A percentile compares a stretch with the other conserved stretches of the same genome.
phyloP scores from a whole-genome alignment of 805 yeast species.

The Grigorovia humatica region DNA sequence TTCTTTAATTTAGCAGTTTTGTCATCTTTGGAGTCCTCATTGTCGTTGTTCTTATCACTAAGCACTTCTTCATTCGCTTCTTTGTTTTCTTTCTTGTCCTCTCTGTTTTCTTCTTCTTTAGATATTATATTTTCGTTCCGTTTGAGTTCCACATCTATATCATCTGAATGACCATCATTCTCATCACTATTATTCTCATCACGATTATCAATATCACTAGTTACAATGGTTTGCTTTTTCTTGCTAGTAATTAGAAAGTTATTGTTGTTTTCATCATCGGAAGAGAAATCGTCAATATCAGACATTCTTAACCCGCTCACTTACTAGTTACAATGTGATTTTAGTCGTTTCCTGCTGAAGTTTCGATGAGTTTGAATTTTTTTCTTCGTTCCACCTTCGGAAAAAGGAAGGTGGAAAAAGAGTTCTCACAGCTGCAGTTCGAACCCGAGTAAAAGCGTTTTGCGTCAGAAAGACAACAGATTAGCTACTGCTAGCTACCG shows the following conservation, averaged over 20 bases:
- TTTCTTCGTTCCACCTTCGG: too few relatives aligned
- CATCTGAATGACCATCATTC: background rate
- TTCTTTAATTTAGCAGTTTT: conserved; percentile 29
- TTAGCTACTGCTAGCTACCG: too few relatives aligned
- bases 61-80: conserved; percentile 7
- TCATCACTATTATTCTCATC: background rate
- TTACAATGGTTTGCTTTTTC: conserved; percentile 13
- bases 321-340: background rate
- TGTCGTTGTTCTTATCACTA: conserved; percentile 11
- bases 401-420: too few relatives aligned
- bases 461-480: too few relatives aligned
- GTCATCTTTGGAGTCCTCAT: conserved; percentile 9
- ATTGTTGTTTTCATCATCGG: conserved; percentile 22
- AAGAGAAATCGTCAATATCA: conserved; percentile 23
- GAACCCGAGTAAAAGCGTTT: too few relatives aligned
- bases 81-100: conserved; percentile 14
- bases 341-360: background rate
- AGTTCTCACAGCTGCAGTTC: too few relatives aligned
- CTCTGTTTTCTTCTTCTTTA: conserved; percentile 8
- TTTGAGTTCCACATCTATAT: background rate
- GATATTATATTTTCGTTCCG: too few relatives aligned
- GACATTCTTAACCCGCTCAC: background rate
- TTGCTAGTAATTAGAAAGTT: conserved; percentile 15
- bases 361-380: background rate
- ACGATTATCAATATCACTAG: conserved; percentile 9